Conservation (phyloP, 139 green algal species). For the Chlamydomonas eustigma region DNA sequence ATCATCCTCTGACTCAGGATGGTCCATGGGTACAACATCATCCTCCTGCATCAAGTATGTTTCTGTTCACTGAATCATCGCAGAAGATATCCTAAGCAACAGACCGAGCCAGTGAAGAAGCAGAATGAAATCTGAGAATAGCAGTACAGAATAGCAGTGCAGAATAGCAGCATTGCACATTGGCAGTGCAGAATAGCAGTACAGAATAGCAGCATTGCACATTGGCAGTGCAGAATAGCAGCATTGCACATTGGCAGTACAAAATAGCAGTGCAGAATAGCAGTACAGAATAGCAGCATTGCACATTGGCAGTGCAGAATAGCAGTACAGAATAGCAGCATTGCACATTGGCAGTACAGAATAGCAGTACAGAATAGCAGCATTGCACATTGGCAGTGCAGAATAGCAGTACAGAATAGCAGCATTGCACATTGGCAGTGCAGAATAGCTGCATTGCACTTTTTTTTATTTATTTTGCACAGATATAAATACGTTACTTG, state of each 20-base stretch:
- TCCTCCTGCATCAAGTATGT: too few species aligned
- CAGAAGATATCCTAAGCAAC: not conserved
- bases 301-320: not conserved
- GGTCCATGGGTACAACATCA: conserved; percentile 11
- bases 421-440: not conserved
- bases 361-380: not conserved
- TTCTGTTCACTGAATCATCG: too few species aligned
- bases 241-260: too few species aligned
- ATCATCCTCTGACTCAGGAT: conserved; percentile 23
- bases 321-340: too few species aligned
- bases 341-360: not conserved
- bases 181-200: not conserved
- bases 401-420: not conserved
- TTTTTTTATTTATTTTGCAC: not conserved
- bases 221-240: not conserved
- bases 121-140: not conserved
- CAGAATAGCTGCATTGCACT: not conserved
- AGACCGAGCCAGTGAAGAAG: not conserved
- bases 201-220: not conserved
- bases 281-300: not conserved
- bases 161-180: not conserved
- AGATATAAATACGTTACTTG: not conserved
- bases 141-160: not conserved
- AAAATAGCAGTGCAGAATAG: not conserved
- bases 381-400: not conserved